These are phyloP conservation scores for Alternaria triticimaculans DNA, from an alignment of 2,329 filamentous ascomycete species.

Conservation along the genomic window DNA sequence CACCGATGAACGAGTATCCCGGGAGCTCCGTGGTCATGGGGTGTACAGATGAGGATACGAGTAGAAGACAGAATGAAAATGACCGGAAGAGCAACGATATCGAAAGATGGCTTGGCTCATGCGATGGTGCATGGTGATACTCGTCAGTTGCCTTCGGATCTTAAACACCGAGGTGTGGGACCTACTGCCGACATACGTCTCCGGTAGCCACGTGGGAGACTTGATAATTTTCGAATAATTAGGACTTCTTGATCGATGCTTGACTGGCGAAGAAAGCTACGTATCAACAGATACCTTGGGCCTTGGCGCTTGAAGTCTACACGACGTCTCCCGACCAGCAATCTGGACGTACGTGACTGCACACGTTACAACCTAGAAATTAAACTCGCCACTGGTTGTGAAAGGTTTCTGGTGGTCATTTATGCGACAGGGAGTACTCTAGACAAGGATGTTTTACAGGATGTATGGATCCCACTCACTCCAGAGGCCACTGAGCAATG, in stretches of 20 bases:
- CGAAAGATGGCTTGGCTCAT: neutral
- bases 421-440: neutral
- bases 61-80: neutral
- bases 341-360: neutral
- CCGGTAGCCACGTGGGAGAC: neutral
- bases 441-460: neutral
- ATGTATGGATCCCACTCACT: neutral
- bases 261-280: neutral
- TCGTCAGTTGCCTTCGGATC: neutral
- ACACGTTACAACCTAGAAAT: neutral
- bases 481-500: neutral
- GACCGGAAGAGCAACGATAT: neutral
- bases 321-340: neutral
- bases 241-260: neutral
- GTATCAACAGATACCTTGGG: neutral
- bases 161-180: neutral
- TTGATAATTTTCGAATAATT: neutral
- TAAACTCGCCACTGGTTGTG: neutral
- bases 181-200: neutral
- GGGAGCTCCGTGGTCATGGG: constrained; percentile 11
- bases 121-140: neutral
- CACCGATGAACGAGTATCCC: constrained; percentile 11
- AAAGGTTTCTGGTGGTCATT: neutral
- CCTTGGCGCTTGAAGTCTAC: neutral
- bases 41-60: neutral